These are phyloP conservation scores for Schizosaccharomyces lindneri DNA, from an alignment of 805 yeast genomes.

Conservation along the genomic window DNA sequence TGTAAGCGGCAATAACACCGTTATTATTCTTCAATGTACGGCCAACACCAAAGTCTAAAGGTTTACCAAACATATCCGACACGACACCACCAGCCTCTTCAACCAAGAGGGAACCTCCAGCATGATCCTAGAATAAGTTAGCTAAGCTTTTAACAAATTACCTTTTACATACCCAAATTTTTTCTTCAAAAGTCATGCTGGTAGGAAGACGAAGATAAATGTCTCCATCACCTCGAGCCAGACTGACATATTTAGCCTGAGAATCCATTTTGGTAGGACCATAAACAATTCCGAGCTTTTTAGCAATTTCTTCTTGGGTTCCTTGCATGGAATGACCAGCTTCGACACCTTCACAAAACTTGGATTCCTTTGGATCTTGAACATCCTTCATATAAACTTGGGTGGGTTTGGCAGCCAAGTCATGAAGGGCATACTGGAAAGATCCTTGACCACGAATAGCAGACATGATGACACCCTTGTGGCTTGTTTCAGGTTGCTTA, in stretches of 20 bases:
- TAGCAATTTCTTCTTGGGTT: conserved; percentile 54
- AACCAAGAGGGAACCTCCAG: conserved; percentile 75
- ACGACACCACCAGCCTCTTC: conserved; percentile 82
- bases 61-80: conserved; percentile 54
- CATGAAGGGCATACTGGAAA: conserved; percentile 12
- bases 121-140: conserved; percentile 36
- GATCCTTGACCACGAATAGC: conserved; percentile 50
- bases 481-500: conserved; percentile 4
- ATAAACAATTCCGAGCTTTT: conserved; percentile 29
- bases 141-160: too few relatives aligned
- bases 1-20: conserved; percentile 76
- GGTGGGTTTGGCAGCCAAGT: conserved; percentile 11
- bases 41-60: conserved; percentile 65
- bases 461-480: conserved; percentile 44
- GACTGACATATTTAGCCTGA: conserved; percentile 83
- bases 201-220: conserved; percentile 74
- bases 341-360: conserved; percentile 83
- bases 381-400: conserved; percentile 30
- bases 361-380: conserved; percentile 21
- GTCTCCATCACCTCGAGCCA: conserved; percentile 80
- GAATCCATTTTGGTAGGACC: conserved; percentile 62
- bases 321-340: conserved; percentile 84
- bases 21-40: conserved; percentile 45
- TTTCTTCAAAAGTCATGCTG: conserved; percentile 53
- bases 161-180: conserved; percentile 37